phyloP scores from a whole-genome alignment of 1,284 basidiomycete species.

The Cutaneotrichosporon sp. region DNA sequence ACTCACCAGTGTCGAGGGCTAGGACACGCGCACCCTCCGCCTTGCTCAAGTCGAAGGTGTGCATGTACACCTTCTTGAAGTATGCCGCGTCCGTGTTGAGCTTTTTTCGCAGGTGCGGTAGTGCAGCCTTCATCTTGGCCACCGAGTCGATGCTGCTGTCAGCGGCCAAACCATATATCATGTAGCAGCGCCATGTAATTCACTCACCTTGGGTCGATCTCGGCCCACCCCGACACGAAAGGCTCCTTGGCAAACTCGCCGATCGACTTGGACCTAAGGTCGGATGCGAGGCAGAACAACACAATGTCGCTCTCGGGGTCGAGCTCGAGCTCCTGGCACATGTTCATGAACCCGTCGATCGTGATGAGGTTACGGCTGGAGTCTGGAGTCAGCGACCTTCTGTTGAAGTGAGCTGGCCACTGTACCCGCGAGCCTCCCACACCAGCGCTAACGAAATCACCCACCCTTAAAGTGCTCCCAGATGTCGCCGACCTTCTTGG shows the following conservation, averaged over 20 bases:
- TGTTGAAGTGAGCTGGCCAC: too few species aligned
- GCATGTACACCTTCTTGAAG: constrained; percentile 83
- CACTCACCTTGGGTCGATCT: constrained; percentile 45
- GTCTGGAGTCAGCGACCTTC: constrained; percentile 26
- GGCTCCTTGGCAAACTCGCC: constrained; percentile 73
- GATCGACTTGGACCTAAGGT: constrained; percentile 55
- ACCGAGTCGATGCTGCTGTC: constrained; percentile 67
- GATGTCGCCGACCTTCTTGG: constrained; percentile 51
- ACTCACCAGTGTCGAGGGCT: constrained; percentile 55
- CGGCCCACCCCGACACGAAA: constrained; percentile 79
- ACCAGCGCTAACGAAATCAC: not conserved
- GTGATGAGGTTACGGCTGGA: constrained; percentile 44
- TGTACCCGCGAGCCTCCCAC: not conserved
- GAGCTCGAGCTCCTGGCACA: constrained; percentile 50
- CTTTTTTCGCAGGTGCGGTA: constrained; percentile 63
- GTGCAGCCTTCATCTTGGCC: constrained; percentile 62
- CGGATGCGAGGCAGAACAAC: constrained; percentile 52
- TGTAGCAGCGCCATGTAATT: not conserved
- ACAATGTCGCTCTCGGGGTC: constrained; percentile 51
- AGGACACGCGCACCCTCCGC: constrained; percentile 64
- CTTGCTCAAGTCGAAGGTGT: constrained; percentile 83
- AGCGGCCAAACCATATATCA: constrained; percentile 4
- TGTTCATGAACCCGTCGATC: constrained; percentile 52
- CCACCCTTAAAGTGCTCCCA: constrained; percentile 53
- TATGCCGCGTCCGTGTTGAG: constrained; percentile 69